phyloP scores from a whole-genome alignment of 148 eudicot species.

The Hydrangea macrophylla region DNA sequence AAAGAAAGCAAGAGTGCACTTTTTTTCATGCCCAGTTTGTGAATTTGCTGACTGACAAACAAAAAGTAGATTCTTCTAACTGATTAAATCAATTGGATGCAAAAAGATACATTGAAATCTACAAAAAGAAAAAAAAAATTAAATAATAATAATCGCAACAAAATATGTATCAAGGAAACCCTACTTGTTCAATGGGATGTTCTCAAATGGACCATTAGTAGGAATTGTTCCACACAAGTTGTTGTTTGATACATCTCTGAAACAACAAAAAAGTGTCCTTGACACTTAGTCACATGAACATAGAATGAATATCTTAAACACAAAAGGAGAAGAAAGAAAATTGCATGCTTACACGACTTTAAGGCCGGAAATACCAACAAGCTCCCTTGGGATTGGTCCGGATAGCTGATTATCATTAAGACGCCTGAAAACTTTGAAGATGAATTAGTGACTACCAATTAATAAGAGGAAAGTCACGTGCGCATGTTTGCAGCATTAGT shows the following conservation, averaged over 20 bases:
- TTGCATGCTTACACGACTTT: slow-evolving; percentile 83
- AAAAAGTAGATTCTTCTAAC: neutral
- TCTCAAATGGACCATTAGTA: slow-evolving; percentile 80
- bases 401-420: slow-evolving; percentile 68
- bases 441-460: neutral
- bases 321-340: neutral
- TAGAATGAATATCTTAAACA: neutral
- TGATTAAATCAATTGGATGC: neutral
- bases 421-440: slow-evolving; percentile 50
- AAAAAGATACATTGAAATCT: neutral
- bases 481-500: neutral
- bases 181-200: slow-evolving; percentile 86
- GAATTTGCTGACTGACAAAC: neutral
- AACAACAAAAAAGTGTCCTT: neutral
- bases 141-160: neutral
- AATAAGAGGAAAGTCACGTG: neutral
- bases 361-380: slow-evolving; percentile 55
- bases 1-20: neutral
- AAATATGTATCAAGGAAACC: slow-evolving; percentile 15
- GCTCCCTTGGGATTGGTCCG: slow-evolving; percentile 77
- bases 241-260: slow-evolving; percentile 76
- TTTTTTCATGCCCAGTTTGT: neutral
- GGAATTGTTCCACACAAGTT: slow-evolving; percentile 92
- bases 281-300: slow-evolving; percentile 1
- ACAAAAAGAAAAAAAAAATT: neutral